Conservation (phyloP, 495 filamentous ascomycete species). For the Aspergillus sparsus region DNA sequence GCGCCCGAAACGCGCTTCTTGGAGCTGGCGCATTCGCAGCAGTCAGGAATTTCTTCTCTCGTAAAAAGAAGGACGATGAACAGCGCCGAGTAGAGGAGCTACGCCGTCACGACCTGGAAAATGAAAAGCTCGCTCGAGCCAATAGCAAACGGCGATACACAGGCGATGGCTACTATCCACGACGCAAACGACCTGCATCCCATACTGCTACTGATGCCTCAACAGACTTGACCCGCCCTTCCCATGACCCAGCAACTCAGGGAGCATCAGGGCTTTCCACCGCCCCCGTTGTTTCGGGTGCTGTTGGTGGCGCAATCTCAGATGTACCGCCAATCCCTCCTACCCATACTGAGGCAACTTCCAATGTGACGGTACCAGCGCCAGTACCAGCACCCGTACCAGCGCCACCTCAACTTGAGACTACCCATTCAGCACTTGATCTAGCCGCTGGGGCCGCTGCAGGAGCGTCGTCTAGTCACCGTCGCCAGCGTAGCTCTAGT, state of each 20-base stretch:
- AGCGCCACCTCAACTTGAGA: conserved; percentile 26
- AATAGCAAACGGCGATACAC: conserved; percentile 57
- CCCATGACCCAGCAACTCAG: conserved; percentile 32
- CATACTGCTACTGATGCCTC: conserved; percentile 47
- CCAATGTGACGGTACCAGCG: conserved; percentile 42
- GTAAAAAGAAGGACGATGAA: conserved; percentile 61
- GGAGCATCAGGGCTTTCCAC: conserved; percentile 34
- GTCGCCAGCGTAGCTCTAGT: conserved; percentile 41
- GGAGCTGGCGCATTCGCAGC: conserved; percentile 67
- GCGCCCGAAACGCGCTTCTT: conserved; percentile 62
- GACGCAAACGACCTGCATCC: conserved; percentile 52
- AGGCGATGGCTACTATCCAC: conserved; percentile 61
- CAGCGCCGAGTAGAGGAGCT: conserved; percentile 64
- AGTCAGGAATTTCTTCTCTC: conserved; percentile 64
- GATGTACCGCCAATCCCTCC: conserved; percentile 50
- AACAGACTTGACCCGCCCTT: conserved; percentile 44
- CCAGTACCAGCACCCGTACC: conserved; percentile 39
- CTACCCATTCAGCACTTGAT: conserved; percentile 44
- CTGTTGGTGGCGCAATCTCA: conserved; percentile 34
- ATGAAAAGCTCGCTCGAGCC: conserved; percentile 57
- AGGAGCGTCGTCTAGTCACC: conserved; percentile 43
- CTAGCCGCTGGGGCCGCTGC: conserved; percentile 47
- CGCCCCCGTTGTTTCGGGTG: conserved; percentile 40
- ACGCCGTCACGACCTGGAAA: conserved; percentile 55
- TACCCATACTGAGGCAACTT: conserved; percentile 51